Percentiles rank a stretch among this genome's conserved stretches.
phyloP scores from a whole-genome alignment of 495 filamentous ascomycete species.

The Aspergillus indologenus region DNA sequence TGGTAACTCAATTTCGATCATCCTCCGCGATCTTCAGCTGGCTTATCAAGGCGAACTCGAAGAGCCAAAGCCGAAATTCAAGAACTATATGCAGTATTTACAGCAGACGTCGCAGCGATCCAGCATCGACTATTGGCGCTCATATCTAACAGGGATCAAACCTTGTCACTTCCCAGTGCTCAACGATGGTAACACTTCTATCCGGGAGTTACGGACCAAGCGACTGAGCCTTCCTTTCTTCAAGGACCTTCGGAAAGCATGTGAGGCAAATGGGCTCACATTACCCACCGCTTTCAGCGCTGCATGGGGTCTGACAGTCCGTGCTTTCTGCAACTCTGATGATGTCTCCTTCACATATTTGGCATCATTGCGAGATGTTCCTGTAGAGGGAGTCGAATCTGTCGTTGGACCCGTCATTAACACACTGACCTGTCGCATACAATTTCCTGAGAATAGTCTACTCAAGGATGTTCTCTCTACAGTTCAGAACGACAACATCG shows the following conservation, averaged over 20 bases:
- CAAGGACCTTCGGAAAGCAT: slow-evolving; percentile 36
- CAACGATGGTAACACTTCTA: slow-evolving; percentile 27
- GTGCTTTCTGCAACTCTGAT: slow-evolving; percentile 44
- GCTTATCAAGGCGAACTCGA: slow-evolving; percentile 45
- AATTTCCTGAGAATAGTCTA: background rate
- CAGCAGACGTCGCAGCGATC: slow-evolving; percentile 30
- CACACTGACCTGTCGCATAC: slow-evolving; percentile 42
- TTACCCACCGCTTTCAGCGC: slow-evolving; percentile 51
- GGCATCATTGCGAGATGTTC: slow-evolving; percentile 48
- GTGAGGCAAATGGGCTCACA: slow-evolving; percentile 48
- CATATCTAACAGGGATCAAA: slow-evolving; percentile 44
- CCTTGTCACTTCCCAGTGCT: slow-evolving; percentile 53
- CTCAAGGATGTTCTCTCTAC: slow-evolving; percentile 29
- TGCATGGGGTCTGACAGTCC: slow-evolving; percentile 53
- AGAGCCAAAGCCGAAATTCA: slow-evolving; percentile 47
- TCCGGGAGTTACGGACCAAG: slow-evolving; percentile 33
- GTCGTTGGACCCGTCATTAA: slow-evolving; percentile 55
- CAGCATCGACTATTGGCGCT: slow-evolving; percentile 52
- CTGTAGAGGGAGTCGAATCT: slow-evolving; percentile 43
- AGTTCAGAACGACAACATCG: slow-evolving; percentile 51
- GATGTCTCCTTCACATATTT: slow-evolving; percentile 56
- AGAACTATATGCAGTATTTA: slow-evolving; percentile 52
- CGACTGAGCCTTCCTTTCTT: slow-evolving; percentile 31
- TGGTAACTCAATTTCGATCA: slow-evolving; percentile 46
- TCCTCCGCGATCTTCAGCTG: slow-evolving; percentile 44